Base-by-base conservation (phyloP, 805 yeast genomes). In the Trichomonascus vanleenenianus region DNA sequence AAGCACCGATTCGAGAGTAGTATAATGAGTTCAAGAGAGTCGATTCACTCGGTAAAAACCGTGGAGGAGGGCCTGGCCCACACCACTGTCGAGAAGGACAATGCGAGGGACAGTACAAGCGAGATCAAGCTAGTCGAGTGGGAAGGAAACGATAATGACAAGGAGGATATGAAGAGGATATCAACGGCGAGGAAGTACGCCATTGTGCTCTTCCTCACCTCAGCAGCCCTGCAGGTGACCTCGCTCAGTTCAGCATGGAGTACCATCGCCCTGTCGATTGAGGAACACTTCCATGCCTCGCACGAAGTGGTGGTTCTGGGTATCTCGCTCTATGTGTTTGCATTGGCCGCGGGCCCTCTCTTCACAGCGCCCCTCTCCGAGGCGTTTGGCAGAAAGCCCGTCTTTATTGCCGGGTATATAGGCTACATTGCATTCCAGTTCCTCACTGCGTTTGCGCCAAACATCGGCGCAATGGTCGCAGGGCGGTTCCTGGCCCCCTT, bases 401-500 rank as follows among this genome's bases (percentile, higher is more conserved):
- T 83, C 2, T 84, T 81, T 58, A 50, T 81, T 56, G 68, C 51
- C 71, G 77, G 78, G 2, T 64, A 75, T 22, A 60, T 71, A 57
- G 54, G 74, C 41, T 66, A 67, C 22, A 64, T 70, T 30, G 56
- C 67, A 11, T 75, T 78, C 61, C 78, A 76, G 55, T 58, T 78
- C 36, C 71, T 72, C 0, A 70, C 78, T 44, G 78, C 75, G 7
- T 74, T 75, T 22, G 58, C 56, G 1, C 44, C 35, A 5, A 58
- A 59, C 40, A 48, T 65, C 66, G 47, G 59, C 66, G 32, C 70
- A 71, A 4, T 62, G 35, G 64, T 86, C 40, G 80, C 86, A 3
- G 68, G 85, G 39, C 67, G 96, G 55, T 83, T 84, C 58, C 75
- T 87, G 55, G 69, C 82, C 15, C 95, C 95, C 1, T 71, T 81